Percentiles rank a stretch among this genome's conserved stretches.
Conservation (phyloP, 1,284 basidiomycete species). For the Austroboletus rostrupii region DNA sequence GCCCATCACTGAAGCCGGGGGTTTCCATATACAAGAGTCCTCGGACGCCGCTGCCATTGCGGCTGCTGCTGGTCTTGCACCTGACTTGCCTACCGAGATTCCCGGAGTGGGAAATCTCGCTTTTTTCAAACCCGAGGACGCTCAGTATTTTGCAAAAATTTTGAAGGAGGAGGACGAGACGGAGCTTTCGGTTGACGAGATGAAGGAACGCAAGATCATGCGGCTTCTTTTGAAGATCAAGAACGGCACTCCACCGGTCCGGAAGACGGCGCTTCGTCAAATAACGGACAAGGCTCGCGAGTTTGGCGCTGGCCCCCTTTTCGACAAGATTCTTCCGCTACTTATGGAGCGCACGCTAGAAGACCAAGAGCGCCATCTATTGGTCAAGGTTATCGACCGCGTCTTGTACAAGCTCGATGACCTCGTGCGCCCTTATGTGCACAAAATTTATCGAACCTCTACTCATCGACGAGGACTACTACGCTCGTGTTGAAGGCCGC, state of each 20-base stretch:
- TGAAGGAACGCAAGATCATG: constrained; percentile 99
- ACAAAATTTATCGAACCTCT: constrained; percentile 99
- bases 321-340: constrained; percentile 97
- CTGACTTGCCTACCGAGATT: constrained; percentile 97
- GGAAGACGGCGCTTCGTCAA: constrained; percentile 95
- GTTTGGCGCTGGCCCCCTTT: constrained; percentile 97
- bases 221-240: constrained; percentile 99
- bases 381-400: constrained; percentile 99
- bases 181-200: constrained; percentile 93
- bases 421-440: constrained; percentile 96
- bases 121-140: constrained; percentile 98
- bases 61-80: constrained; percentile 86
- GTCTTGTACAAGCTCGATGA: constrained; percentile 99
- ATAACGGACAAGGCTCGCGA: constrained; percentile 99
- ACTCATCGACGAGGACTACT: constrained; percentile 99
- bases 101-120: constrained; percentile 96
- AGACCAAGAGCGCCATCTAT: constrained; percentile 96
- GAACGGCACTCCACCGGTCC: constrained; percentile 97
- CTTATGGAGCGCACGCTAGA: constrained; percentile 99
- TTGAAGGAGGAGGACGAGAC: constrained; percentile 94
- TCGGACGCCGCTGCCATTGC: constrained; percentile 83
- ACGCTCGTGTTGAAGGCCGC: constrained; percentile 97
- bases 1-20: constrained; percentile 68
- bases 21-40: constrained; percentile 96
- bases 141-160: constrained; percentile 97